Conservation (phyloP, 2,329 filamentous ascomycete genomes). For the Paecilomyces dactylethromorphus region DNA sequence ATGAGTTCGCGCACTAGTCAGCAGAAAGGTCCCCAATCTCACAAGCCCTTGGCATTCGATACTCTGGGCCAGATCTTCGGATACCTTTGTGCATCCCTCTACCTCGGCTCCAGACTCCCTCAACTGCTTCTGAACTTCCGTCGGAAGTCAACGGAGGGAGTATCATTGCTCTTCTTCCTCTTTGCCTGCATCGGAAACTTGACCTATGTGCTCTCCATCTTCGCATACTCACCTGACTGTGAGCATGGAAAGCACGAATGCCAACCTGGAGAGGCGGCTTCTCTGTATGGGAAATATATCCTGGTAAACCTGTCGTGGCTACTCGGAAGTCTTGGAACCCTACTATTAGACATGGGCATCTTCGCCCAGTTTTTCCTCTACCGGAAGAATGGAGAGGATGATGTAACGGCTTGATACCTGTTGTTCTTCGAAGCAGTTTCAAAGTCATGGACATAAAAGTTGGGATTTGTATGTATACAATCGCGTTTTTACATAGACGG, state of each 20-base stretch:
- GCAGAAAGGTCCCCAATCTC: neutral
- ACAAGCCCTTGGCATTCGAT: conserved; percentile 56
- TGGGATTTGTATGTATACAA: neutral
- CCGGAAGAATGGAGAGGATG: conserved; percentile 32
- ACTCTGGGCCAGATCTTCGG: conserved; percentile 83
- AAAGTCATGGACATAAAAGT: neutral
- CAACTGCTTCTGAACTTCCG: conserved; percentile 89
- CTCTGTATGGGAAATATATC: conserved; percentile 73
- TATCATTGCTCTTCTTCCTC: conserved; percentile 90
- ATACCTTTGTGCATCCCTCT: conserved; percentile 82
- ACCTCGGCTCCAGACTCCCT: conserved; percentile 82
- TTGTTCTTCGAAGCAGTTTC: neutral
- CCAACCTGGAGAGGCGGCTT: conserved; percentile 55
- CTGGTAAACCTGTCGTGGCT: conserved; percentile 89
- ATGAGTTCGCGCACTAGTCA: conserved; percentile 45
- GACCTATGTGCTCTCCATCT: conserved; percentile 85
- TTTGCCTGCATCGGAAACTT: conserved; percentile 95
- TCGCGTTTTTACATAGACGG: neutral
- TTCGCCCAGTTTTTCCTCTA: conserved; percentile 93
- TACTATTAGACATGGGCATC: conserved; percentile 77
- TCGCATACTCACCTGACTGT: conserved; percentile 79
- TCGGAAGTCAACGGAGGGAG: conserved; percentile 85
- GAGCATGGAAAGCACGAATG: conserved; percentile 42
- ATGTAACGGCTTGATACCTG: conserved; percentile 4
- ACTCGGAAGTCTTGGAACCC: conserved; percentile 77